phyloP scores from a whole-genome alignment of 2,329 filamentous ascomycete species.

The Apiospora phragmitis region DNA sequence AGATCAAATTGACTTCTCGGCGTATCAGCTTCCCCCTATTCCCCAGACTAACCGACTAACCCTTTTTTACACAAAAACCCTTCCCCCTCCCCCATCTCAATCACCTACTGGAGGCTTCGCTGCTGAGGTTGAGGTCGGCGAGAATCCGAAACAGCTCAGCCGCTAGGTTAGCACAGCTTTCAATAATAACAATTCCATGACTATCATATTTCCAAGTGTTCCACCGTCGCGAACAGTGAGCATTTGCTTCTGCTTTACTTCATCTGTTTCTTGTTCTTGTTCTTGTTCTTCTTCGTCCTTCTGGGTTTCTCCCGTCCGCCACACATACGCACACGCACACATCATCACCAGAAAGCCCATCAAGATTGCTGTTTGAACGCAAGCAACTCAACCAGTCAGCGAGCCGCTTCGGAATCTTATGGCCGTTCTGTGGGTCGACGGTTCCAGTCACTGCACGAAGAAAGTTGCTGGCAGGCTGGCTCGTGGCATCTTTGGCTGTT shows the following conservation, averaged over 20 bases:
- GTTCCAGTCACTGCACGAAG: not conserved
- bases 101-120: not conserved
- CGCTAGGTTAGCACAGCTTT: not conserved
- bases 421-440: not conserved
- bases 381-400: not conserved
- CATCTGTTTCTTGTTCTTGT: not conserved
- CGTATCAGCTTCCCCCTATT: not conserved
- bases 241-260: not conserved
- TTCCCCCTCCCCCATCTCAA: no score
- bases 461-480: not conserved
- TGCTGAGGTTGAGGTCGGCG: not conserved
- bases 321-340: not conserved
- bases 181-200: not conserved
- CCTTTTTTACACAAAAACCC: not conserved
- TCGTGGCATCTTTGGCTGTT: constrained; percentile 2
- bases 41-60: not conserved
- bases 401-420: not conserved
- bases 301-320: not conserved
- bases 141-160: not conserved
- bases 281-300: not conserved
- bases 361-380: not conserved
- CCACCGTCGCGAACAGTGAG: not conserved
- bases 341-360: not conserved
- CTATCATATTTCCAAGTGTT: not conserved
- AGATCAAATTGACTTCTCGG: not conserved